Evolutionary conservation across 805 yeast genomes (phyloP), one percentile per base, ranked within the genome.

Genomic region (Pichia phayaonensis): DNA sequence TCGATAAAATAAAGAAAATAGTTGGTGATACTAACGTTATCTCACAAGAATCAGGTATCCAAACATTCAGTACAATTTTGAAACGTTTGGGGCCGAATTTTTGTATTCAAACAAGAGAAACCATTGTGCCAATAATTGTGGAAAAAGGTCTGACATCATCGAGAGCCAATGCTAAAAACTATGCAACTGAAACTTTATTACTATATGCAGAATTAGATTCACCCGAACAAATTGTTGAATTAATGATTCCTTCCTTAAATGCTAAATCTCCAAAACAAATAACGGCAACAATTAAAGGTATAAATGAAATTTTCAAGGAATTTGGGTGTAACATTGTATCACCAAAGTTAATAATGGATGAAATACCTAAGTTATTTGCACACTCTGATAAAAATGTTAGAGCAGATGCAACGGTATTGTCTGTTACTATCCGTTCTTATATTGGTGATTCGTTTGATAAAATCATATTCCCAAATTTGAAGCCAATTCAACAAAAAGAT

Each of bases 401-500:
- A 61, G 77, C 81, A 1, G 95, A 86, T 62, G 80, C 97, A 2
- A 75, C 83, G 6, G 72, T 74, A 42, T 71, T 92, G 55, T 72
- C 90, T 0, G 79, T 87, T 5, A 86, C 81, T 49, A 62, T 90
- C 26, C 81, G 82, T 63, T 78, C 80, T 51, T 86, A 94, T 85
- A 74, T 85, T 63, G 94, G 95, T 2, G 77, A 69, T 21, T 65
- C 79, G 0, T 68, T 88, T 40, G 81, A 81, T 47, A 72, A 74
- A 16, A 62, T 82, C 0, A 67, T 89, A 40, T 77, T 88, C 49
- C 77, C 84, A 3, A 81, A 80, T 26, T 74, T 94, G 67, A 94
- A 92, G 63, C 96, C 97, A 0, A 88, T 90, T 21, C 98, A 92
- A 65, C 92, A 88, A 66, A 86, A 84, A 55, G 98, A 90, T 61